phyloP scores from a whole-genome alignment of 2,329 filamentous ascomycete genomes.

The Elsinoe perseae region DNA sequence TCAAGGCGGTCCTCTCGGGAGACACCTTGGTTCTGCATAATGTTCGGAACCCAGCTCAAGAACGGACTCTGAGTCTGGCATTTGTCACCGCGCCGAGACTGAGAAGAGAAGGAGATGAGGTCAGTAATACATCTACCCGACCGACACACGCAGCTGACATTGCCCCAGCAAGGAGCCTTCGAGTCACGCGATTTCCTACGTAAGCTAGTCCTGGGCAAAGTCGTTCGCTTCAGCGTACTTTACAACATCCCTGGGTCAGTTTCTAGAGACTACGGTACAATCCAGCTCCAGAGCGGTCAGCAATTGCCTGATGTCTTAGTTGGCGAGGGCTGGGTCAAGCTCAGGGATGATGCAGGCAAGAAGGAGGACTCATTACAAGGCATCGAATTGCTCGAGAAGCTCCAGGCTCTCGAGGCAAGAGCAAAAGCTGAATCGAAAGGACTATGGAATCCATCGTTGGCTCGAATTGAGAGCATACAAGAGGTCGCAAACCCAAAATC shows the following conservation, averaged over 20 bases:
- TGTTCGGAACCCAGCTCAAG: conserved; percentile 69
- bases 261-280: conserved; percentile 80
- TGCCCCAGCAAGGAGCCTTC: conserved; percentile 66
- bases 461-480: conserved; percentile 66
- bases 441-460: conserved; percentile 63
- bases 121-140: conserved; percentile 25
- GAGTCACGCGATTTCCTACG: conserved; percentile 91
- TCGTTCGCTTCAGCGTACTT: conserved; percentile 72
- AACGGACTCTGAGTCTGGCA: conserved; percentile 81
- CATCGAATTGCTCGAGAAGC: conserved; percentile 61
- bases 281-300: conserved; percentile 67
- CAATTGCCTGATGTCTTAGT: conserved; percentile 74
- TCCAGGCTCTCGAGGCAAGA: conserved; percentile 67
- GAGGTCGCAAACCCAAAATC: conserved; percentile 67
- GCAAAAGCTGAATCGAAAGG: conserved; percentile 75
- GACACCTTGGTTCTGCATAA: conserved; percentile 83
- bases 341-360: conserved; percentile 86
- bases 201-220: conserved; percentile 74
- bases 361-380: conserved; percentile 80
- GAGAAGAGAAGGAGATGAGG: conserved; percentile 81
- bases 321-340: conserved; percentile 83
- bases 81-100: conserved; percentile 85
- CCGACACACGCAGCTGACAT: conserved; percentile 20
- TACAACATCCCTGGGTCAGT: conserved; percentile 70
- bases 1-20: conserved; percentile 91